These are phyloP conservation scores for Solanum aculeatissimum DNA, from an alignment of 305 asterid species.

Conservation along the genomic window DNA sequence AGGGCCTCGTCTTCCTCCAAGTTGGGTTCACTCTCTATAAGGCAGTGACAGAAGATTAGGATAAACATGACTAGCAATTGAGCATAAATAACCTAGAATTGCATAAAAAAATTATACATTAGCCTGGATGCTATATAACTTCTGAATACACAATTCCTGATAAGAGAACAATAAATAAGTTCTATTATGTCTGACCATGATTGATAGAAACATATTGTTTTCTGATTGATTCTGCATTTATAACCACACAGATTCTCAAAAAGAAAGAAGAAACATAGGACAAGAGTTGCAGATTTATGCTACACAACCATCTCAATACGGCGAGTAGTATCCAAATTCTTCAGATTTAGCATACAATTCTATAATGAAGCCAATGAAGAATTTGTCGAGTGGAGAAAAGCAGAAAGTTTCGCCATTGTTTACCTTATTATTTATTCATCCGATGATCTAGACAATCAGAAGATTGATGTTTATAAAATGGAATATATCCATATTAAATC, in stretches of 20 bases:
- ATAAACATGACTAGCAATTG: neutral
- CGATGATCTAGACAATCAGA: neutral
- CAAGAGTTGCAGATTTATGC: neutral
- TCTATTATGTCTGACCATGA: neutral
- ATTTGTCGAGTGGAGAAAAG: neutral
- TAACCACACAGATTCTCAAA: neutral
- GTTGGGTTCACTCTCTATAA: constrained; percentile 43
- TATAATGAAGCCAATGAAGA: neutral
- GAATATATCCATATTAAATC: neutral
- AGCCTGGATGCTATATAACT: neutral
- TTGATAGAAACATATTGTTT: neutral
- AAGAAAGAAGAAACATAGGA: neutral
- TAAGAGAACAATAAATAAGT: neutral
- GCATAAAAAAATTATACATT: neutral
- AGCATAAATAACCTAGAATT: neutral
- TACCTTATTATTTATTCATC: neutral
- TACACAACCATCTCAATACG: neutral
- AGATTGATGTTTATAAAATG: neutral
- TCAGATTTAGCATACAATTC: neutral
- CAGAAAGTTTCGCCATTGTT: neutral
- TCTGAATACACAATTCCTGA: neutral
- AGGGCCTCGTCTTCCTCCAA: constrained; percentile 89
- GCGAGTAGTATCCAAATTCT: neutral
- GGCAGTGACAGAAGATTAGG: neutral
- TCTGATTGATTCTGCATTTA: neutral